Conservation (phyloP, 139 green algal genomes). For the Chlorokybus atmophyticus region DNA sequence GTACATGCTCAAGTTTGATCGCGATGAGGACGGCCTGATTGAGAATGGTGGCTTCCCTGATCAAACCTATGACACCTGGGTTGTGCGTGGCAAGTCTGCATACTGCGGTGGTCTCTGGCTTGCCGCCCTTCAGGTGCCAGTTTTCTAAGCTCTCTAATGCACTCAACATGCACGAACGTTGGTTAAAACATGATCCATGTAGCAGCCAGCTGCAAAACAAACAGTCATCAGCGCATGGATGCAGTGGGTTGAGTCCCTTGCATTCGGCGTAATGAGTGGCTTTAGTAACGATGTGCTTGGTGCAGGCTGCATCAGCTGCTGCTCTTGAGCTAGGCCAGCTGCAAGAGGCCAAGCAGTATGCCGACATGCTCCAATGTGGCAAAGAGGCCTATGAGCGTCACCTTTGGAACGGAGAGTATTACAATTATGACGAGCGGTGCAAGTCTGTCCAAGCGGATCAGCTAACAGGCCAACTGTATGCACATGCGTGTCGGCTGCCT, state of each 20-base stretch:
- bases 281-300: too few relatives aligned
- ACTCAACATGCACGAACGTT: too few relatives aligned
- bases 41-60: constrained; percentile 28
- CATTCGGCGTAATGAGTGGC: too few relatives aligned
- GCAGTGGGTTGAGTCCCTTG: too few relatives aligned
- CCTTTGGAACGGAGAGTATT: constrained; percentile 31
- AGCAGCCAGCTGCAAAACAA: too few relatives aligned
- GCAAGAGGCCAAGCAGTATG: too few relatives aligned
- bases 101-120: constrained; percentile 31
- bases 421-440: constrained; percentile 29
- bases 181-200: too few relatives aligned
- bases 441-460: constrained; percentile 29
- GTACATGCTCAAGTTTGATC: constrained; percentile 14
- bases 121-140: constrained; percentile 20
- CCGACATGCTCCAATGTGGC: constrained; percentile 11
- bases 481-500: constrained; percentile 15
- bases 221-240: too few relatives aligned
- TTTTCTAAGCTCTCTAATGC: too few relatives aligned
- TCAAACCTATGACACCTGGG: constrained; percentile 25
- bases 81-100: constrained; percentile 21
- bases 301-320: too few relatives aligned
- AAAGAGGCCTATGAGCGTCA: constrained; percentile 13
- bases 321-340: too few relatives aligned
- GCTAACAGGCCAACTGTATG: constrained; percentile 25
- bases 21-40: constrained; percentile 21